Base-by-base conservation (phyloP, 164 flowering plant genomes). In the Platanus orientalis region DNA sequence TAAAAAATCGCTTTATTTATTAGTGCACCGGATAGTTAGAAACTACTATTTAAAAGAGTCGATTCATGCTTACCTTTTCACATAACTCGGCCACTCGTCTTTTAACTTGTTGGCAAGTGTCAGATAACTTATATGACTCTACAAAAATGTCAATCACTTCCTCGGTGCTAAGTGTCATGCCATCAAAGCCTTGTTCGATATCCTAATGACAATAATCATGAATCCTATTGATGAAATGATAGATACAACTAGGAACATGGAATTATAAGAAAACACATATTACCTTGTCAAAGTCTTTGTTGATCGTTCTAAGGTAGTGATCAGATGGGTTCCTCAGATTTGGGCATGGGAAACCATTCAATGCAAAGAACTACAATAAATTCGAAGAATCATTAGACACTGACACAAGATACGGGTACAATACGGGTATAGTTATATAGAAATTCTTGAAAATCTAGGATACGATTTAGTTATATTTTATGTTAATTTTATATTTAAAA, bases 281-380 rank as follows among this genome's bases (percentile, higher is more conserved):
- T 34, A 86, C 97, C 79, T 71, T 64, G 54, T 86, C 83, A 54
- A 88, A 90, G 61, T 90, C 95, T 25, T 65, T 82, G 79, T 90
- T 90, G 60, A 90, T 83, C 13, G 80, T 83, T 71, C 73, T 75
- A 10, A 90, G 91, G 65, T 53, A 90, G 66, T 90, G 95, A 78
- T 88, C 97, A 0, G 95, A 81, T 6, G 93, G 93, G 45, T 86
- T 90, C 54, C 78, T 79, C 54, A 78, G 75, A 61, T 63, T 68
- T 5, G 97, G 91, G 73, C 91, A 88, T 7, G 88, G 85, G 60
- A 86, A 86, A 2, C 91, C 97, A 79, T 72, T 83, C 40, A 13
- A 20, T 11, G 86, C 71, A 29, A 86, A 90, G 61, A 88, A 83
- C 95, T 90, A 25, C 75, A 65, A n/a, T n/a, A n/a, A n/a, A n/a